Percentiles rank a stretch among this genome's conserved stretches.
These are phyloP conservation scores for Tulasnella calospora DNA, from an alignment of 768 basidiomycete species.

Conservation along the genomic window DNA sequence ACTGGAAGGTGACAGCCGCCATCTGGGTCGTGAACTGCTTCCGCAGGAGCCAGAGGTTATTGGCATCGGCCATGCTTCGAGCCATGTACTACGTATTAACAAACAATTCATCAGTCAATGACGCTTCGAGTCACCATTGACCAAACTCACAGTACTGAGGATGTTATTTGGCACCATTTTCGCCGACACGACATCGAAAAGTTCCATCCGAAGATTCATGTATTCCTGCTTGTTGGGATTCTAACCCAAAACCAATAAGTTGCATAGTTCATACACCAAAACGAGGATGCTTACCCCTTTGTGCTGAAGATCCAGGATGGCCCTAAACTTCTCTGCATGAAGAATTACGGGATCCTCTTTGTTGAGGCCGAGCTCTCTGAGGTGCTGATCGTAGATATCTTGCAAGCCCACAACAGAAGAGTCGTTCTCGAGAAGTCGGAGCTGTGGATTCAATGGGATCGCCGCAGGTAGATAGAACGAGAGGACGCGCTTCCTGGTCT, in stretches of 20 bases:
- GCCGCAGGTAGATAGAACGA: constrained; percentile 86
- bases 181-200: constrained; percentile 77
- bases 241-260: constrained; percentile 1
- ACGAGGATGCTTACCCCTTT: constrained; percentile 16
- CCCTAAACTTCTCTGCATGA: constrained; percentile 73
- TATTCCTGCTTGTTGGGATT: constrained; percentile 44
- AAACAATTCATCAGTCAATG: not conserved
- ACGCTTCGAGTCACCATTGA: not conserved
- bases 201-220: constrained; percentile 68
- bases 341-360: constrained; percentile 85
- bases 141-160: constrained; percentile 62
- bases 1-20: constrained; percentile 86
- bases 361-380: constrained; percentile 63
- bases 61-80: constrained; percentile 72
- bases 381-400: constrained; percentile 91
- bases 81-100: constrained; percentile 73
- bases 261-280: not conserved
- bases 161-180: constrained; percentile 91
- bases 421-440: constrained; percentile 87
- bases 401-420: constrained; percentile 84
- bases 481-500: constrained; percentile 86
- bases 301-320: constrained; percentile 35
- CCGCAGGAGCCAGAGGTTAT: constrained; percentile 92
- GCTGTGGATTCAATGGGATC: constrained; percentile 72
- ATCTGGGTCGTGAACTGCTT: constrained; percentile 93